Evolutionary conservation across 2,329 filamentous ascomycete genomes (phyloP).

Genomic region (Mycosphaerella arachidis): DNA sequence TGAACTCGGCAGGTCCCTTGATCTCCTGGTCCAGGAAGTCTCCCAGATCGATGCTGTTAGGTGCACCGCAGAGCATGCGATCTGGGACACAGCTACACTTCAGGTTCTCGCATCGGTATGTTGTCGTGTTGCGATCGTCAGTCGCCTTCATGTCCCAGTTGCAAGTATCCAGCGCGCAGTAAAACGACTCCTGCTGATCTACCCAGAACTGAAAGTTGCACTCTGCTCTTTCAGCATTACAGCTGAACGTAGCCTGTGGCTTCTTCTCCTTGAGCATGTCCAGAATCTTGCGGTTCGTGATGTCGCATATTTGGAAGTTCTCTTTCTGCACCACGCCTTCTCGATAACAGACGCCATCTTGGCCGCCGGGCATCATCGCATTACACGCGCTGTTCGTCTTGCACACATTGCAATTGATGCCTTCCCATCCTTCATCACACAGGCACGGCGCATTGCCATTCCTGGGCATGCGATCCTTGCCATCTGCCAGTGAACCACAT

Average conservation of each 20-base stretch:
- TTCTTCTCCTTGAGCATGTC: slow-evolving; percentile 78
- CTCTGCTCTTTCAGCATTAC: slow-evolving; percentile 65
- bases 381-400: slow-evolving; percentile 77
- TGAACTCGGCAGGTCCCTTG: slow-evolving; percentile 80
- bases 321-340: slow-evolving; percentile 85
- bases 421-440: slow-evolving; percentile 89
- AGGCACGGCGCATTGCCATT: slow-evolving; percentile 63
- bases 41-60: slow-evolving; percentile 83
- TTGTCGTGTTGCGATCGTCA: slow-evolving; percentile 70
- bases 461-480: slow-evolving; percentile 71
- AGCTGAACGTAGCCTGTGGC: slow-evolving; percentile 92
- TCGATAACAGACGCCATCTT: slow-evolving; percentile 86
- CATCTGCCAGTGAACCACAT: slow-evolving; percentile 81
- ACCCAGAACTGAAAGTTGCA: slow-evolving; percentile 99
- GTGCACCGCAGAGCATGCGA: slow-evolving; percentile 89
- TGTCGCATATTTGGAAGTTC: slow-evolving; percentile 97
- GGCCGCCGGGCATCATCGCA: slow-evolving; percentile 67
- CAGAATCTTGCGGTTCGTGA: slow-evolving; percentile 91
- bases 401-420: slow-evolving; percentile 97
- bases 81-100: slow-evolving; percentile 83
- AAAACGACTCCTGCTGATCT: slow-evolving; percentile 89
- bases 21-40: slow-evolving; percentile 83
- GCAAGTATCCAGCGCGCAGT: slow-evolving; percentile 83
- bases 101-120: slow-evolving; percentile 79
- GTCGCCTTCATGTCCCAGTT: slow-evolving; percentile 65